A percentile compares a stretch with the other conserved stretches of the same genome.
phyloP scores from a whole-genome alignment of 108 stramenopile species.

The Pseudonitzschia pungens region DNA sequence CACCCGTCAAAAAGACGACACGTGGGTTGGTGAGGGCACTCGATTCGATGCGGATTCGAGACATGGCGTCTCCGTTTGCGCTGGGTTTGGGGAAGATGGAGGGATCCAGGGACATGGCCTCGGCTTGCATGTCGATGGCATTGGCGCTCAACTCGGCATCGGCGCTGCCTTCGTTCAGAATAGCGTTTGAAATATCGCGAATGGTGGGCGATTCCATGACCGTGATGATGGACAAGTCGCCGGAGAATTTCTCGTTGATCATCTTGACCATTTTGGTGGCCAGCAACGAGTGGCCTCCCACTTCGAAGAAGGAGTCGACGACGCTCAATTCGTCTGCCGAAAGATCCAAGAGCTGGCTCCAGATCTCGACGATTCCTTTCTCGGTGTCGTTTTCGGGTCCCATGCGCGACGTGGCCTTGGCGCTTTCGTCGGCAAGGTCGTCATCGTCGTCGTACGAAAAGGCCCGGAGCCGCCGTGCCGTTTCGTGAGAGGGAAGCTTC shows the following conservation, averaged over 20 bases:
- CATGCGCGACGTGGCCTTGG: constrained; percentile 8
- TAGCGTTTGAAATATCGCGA: constrained; percentile 7
- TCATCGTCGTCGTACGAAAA: constrained; percentile 23
- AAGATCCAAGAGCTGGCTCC: constrained; percentile 25
- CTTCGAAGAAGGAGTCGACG: constrained; percentile 60
- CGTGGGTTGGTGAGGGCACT: constrained; percentile 33
- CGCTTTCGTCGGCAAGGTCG: not conserved
- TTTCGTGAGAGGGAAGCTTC: constrained; percentile 41
- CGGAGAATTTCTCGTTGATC: constrained; percentile 27
- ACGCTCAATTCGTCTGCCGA: constrained; percentile 23
- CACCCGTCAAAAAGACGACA: constrained; percentile 72
- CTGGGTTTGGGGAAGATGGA: constrained; percentile 34
- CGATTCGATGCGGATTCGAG: constrained; percentile 37
- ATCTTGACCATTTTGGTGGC: constrained; percentile 55
- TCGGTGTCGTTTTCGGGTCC: constrained; percentile 32
- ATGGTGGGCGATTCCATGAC: constrained; percentile 31
- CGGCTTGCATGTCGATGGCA: constrained; percentile 37
- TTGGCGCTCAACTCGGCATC: constrained; percentile 4
- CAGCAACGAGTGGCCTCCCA: constrained; percentile 73
- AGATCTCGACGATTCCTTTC: constrained; percentile 25
- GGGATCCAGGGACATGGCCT: constrained; percentile 25
- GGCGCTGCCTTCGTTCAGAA: not conserved
- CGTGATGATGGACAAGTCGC: constrained; percentile 24
- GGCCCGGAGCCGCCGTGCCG: constrained; percentile 34
- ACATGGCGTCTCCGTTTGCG: constrained; percentile 32